Base-by-base conservation (phyloP, 306 rosid genomes). In the Cucumis hystrix region DNA sequence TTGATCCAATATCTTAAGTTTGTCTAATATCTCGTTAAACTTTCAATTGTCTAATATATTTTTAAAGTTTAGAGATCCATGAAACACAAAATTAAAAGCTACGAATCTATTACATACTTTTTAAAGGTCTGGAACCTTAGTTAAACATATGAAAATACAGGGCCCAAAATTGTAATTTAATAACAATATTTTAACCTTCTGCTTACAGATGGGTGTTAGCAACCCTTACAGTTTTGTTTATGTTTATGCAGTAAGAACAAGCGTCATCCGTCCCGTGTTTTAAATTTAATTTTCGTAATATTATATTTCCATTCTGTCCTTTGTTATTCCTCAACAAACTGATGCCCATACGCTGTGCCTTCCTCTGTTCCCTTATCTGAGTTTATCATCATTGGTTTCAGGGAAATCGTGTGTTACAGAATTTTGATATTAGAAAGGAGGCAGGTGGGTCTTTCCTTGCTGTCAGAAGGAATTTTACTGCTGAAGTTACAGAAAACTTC, bases 391-490 rank as follows among this genome's bases (percentile, higher is more conserved):
- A 28, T 75, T 28, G 66, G 69, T 79, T 80, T 20, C 75, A 91
- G 95, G 91, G 93, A 30, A 84, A 61, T 81, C 90, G 41, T 60
- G 82, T 86, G 74, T 3, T 54, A 47, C 88, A 89, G 72, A 89
- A 92, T 82, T 92, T 92, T 79, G 88, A 92, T 77, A 87, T 91
- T 52, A 52, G 87, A 73, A 89, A 21, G 81, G 89, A 83, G 81
- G 93, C 96, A 54, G 91, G 94, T 30, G 89, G 91, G 2, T 84
- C 89, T 39, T 72, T 45, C 39, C 81, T 30, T 69, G 86, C 91
- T n/a, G 84, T 87, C 14, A 40, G 13, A 65, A 83, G 0, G 83
- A 47, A 64, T 16, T 87, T 79, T 77, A 77, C 45, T 35, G 87
- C 73, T 83, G 64, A 35, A 40, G 96, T 92, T 41, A 77, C 89